Percentiles rank a stretch among this genome's conserved stretches.
Conservation (phyloP, 2,329 filamentous ascomycete species). For the Cadophora sp. region DNA sequence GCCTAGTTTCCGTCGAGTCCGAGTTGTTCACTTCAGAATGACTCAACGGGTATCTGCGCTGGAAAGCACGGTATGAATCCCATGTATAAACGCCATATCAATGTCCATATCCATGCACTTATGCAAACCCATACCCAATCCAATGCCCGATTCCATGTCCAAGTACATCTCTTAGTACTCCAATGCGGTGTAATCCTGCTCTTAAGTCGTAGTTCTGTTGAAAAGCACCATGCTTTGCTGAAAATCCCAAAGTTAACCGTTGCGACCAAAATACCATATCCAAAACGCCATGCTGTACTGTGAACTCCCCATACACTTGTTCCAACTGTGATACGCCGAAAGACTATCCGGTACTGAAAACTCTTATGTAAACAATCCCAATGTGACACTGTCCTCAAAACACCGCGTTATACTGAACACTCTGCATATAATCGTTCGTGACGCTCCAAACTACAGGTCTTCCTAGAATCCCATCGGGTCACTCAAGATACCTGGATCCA, state of each 20-base stretch:
- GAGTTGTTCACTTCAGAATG: conserved; percentile 13
- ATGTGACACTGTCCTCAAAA: neutral
- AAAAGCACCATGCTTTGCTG: neutral
- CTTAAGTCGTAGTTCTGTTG: neutral
- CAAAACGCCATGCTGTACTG: neutral
- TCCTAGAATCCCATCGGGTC: neutral
- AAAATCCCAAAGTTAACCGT: neutral
- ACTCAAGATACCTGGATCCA: conserved; percentile 2
- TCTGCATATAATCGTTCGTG: neutral
- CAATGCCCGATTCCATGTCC: neutral
- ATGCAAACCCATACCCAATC: neutral
- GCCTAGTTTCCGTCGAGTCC: neutral
- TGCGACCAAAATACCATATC: neutral
- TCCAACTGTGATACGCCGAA: neutral
- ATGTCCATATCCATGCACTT: neutral
- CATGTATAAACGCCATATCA: neutral
- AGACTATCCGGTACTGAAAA: neutral
- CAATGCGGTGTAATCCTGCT: neutral
- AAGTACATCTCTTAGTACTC: neutral
- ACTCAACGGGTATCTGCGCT: conserved; percentile 10
- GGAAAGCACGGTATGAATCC: neutral
- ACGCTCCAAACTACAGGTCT: neutral
- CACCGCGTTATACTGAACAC: neutral
- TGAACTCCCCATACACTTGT: neutral
- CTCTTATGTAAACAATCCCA: neutral